Percentiles rank a stretch among this genome's conserved stretches.
phyloP scores from a whole-genome alignment of 768 basidiomycete genomes.

The Kondoa subrosea region DNA sequence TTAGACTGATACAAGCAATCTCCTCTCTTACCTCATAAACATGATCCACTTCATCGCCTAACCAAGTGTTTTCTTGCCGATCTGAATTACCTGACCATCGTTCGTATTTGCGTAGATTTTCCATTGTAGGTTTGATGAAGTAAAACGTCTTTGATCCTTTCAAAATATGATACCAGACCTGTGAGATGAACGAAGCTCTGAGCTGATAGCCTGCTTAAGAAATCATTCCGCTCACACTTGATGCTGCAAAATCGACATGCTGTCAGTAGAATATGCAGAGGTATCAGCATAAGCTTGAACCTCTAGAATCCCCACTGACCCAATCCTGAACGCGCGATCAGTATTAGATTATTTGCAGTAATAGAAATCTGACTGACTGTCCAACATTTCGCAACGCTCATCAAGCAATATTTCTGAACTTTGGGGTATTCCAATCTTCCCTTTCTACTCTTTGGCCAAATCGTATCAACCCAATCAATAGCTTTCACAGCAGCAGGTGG shows the following conservation, averaged over 20 bases:
- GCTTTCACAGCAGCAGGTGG: slow-evolving; percentile 74
- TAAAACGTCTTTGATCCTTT: slow-evolving; percentile 84
- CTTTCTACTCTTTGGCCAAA: slow-evolving; percentile 67
- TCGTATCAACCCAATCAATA: slow-evolving; percentile 91
- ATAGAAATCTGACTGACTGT: slow-evolving; percentile 48
- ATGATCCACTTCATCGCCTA: slow-evolving; percentile 81
- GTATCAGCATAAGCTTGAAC: slow-evolving; percentile 50
- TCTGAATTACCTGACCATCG: slow-evolving; percentile 63
- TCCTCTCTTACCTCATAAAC: slow-evolving; percentile 48
- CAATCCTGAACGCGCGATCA: slow-evolving; percentile 6
- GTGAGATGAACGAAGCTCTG: background rate
- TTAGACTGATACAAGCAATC: slow-evolving; percentile 23
- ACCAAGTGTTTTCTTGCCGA: slow-evolving; percentile 68
- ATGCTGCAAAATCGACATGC: slow-evolving; percentile 97
- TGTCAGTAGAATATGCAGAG: background rate
- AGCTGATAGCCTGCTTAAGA: background rate
- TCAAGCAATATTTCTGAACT: slow-evolving; percentile 88
- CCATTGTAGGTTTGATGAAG: slow-evolving; percentile 74
- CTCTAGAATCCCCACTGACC: background rate
- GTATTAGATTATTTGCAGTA: background rate
- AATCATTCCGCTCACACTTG: slow-evolving; percentile 41
- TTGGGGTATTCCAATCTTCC: slow-evolving; percentile 67
- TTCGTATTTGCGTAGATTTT: slow-evolving; percentile 66
- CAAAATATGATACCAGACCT: slow-evolving; percentile 70
- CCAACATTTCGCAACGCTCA: slow-evolving; percentile 87